phyloP scores from a whole-genome alignment of 495 filamentous ascomycete genomes.

The Penicillium subrubescens region DNA sequence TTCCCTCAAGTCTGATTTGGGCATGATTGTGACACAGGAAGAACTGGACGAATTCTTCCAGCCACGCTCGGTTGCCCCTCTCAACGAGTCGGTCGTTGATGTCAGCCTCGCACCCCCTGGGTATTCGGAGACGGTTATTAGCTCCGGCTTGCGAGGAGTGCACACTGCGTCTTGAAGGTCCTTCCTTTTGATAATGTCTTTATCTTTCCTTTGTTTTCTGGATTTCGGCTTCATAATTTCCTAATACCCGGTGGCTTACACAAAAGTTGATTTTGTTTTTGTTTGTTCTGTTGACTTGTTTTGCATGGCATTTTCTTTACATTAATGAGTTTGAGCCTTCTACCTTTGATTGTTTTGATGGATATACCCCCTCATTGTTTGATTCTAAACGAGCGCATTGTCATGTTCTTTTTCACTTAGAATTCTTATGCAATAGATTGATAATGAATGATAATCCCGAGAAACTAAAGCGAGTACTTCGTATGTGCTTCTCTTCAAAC shows the following conservation, averaged over 20 bases:
- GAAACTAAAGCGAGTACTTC: background rate
- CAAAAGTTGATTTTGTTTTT: background rate
- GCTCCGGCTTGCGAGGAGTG: background rate
- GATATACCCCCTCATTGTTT: constrained; percentile 12
- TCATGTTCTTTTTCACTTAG: background rate
- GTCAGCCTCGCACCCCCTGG: constrained; percentile 21
- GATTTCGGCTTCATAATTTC: background rate
- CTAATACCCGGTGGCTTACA: constrained; percentile 4
- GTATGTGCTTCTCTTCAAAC: background rate
- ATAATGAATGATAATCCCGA: background rate
- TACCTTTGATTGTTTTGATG: background rate
- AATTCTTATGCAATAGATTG: background rate
- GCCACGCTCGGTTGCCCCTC: constrained; percentile 36
- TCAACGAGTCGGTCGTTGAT: constrained; percentile 16
- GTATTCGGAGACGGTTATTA: constrained; percentile 21
- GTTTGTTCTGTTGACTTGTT: background rate
- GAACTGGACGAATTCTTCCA: constrained; percentile 45
- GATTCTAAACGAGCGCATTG: background rate
- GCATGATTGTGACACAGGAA: constrained; percentile 35
- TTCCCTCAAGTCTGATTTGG: constrained; percentile 21
- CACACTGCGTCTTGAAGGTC: background rate
- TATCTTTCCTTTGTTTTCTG: background rate
- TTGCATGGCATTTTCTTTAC: constrained; percentile 2
- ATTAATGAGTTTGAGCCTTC: constrained; percentile 2
- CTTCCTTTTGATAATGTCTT: background rate